These are phyloP conservation scores for Colletotrichum sp. DNA, from an alignment of 2,329 filamentous ascomycete genomes.

Conservation along the genomic window DNA sequence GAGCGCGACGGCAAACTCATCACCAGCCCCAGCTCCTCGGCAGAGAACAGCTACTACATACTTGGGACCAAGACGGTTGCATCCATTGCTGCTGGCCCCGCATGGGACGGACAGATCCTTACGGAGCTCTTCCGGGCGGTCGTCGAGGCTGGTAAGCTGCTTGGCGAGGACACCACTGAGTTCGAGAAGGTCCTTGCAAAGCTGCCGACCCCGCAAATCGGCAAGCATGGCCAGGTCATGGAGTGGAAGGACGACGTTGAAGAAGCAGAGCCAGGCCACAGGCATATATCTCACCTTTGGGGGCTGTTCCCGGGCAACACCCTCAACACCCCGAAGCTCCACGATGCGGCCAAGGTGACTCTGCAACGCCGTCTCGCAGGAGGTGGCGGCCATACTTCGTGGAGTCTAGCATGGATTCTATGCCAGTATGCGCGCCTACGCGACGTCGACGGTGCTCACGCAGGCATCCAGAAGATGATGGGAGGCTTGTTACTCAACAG, in stretches of 20 bases:
- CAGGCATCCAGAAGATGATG: background rate
- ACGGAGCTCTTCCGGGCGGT: background rate
- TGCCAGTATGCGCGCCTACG: background rate
- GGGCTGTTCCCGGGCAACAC: background rate
- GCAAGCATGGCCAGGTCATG: background rate
- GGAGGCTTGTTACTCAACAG: background rate
- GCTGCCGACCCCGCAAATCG: background rate
- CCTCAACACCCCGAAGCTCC: background rate
- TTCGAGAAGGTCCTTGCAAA: background rate
- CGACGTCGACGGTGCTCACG: background rate
- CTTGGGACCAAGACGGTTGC: background rate
- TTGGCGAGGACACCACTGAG: background rate
- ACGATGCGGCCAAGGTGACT: background rate
- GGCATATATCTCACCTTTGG: background rate
- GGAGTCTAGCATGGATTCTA: background rate
- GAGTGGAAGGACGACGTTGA: background rate
- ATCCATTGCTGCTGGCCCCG: background rate
- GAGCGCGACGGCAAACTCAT: background rate
- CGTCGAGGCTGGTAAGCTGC: background rate
- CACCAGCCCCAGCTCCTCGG: background rate
- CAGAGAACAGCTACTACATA: background rate
- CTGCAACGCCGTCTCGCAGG: background rate
- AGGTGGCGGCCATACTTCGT: background rate
- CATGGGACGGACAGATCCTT: background rate
- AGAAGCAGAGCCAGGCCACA: background rate